Percentiles rank a stretch among this genome's conserved stretches.
Evolutionary conservation across 2,329 filamentous ascomycete species (phyloP).

Genomic region (Aspergillus tanneri): DNA sequence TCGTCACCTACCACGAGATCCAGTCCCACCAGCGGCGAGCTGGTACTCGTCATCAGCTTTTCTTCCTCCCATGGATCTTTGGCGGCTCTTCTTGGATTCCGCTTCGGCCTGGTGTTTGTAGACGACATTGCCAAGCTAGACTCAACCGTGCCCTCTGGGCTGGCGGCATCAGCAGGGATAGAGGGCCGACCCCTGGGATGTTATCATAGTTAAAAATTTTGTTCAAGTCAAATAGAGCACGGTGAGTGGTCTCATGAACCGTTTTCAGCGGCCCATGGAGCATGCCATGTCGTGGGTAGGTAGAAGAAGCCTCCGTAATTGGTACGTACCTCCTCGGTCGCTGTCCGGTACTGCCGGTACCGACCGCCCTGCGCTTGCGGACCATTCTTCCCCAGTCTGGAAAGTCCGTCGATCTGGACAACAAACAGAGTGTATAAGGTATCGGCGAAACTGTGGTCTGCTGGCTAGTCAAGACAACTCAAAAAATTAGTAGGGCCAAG

Average conservation of each 20-base stretch:
- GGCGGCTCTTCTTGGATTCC: conserved; percentile 32
- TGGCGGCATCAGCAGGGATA: conserved; percentile 29
- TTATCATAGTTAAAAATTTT: conserved; percentile 14
- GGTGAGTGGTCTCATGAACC: neutral
- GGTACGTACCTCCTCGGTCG: conserved; percentile 22
- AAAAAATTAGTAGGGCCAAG: neutral
- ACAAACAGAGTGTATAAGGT: conserved; percentile 18
- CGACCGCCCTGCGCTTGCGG: conserved; percentile 37
- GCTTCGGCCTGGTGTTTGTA: conserved; percentile 30
- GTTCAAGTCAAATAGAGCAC: neutral
- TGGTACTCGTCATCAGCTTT: conserved; percentile 39
- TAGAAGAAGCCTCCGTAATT: too few species aligned
- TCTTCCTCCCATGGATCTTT: conserved; percentile 42
- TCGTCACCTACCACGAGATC: conserved; percentile 40
- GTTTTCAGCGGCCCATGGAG: too few species aligned
- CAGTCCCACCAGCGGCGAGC: conserved; percentile 36
- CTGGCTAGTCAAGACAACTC: conserved; percentile 1
- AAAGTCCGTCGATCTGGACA: conserved; percentile 16
- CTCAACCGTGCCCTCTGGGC: conserved; percentile 25
- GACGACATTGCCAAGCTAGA: conserved; percentile 29
- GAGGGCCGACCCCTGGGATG: conserved; percentile 23
- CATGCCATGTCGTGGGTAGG: too few species aligned
- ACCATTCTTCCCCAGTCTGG: conserved; percentile 29
- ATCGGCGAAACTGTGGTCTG: conserved; percentile 1
- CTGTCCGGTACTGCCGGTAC: conserved; percentile 28